phyloP scores from a whole-genome alignment of 345 rosid genomes.

The Acer negundo region DNA sequence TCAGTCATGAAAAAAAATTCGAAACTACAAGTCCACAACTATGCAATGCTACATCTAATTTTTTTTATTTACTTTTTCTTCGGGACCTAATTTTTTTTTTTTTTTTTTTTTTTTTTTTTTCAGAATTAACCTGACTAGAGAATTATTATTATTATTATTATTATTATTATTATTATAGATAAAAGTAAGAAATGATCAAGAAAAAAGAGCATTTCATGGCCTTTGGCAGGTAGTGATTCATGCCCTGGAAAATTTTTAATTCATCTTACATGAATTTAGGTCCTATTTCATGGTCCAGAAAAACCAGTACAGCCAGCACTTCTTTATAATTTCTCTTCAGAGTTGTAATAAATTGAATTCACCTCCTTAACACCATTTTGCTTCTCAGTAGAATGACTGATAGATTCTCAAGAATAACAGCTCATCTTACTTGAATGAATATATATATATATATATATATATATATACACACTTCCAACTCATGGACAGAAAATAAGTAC shows the following conservation, averaged over 20 bases:
- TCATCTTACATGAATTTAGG: constrained; percentile 3
- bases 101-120: no score
- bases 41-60: no score
- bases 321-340: background rate
- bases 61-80: no score
- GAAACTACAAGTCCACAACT: no score
- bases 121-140: no score
- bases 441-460: no score
- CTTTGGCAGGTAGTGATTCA: background rate
- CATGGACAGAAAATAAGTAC: background rate
- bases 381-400: background rate
- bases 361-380: background rate
- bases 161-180: no score
- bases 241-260: background rate
- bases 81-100: no score
- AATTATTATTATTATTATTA: no score
- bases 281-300: background rate
- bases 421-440: background rate
- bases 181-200: background rate
- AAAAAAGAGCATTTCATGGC: background rate
- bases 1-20: no score
- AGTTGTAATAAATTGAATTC: background rate
- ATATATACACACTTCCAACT: background rate
- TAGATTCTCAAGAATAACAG: constrained; percentile 2
- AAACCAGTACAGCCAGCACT: constrained; percentile 2